Evolutionary conservation across 306 rosid genomes (phyloP).

Genomic region (Cyclanthera cordifolia): DNA sequence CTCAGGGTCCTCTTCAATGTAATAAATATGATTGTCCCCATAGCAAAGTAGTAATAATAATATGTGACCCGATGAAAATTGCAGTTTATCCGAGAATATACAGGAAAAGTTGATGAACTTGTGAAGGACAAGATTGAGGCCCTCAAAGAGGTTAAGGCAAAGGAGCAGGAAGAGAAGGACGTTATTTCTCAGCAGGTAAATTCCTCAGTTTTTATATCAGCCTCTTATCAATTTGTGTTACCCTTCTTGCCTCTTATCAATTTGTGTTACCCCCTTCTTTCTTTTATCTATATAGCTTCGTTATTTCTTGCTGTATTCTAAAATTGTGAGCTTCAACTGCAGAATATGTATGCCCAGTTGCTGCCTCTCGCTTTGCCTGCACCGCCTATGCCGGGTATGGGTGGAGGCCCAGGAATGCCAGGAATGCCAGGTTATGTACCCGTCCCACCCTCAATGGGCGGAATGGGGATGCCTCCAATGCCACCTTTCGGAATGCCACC

Average conservation of each 20-base stretch:
- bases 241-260: not conserved
- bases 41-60: no score
- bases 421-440: conserved; percentile 70
- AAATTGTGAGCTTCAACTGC: conserved; percentile 26
- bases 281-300: not conserved
- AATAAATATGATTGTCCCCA: not conserved
- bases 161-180: conserved; percentile 82
- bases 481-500: conserved; percentile 98
- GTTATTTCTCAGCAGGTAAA: conserved; percentile 85
- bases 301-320: not conserved
- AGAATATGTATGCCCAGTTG: conserved; percentile 97
- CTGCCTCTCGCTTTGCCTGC: conserved; percentile 98
- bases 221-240: not conserved
- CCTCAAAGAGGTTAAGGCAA: conserved; percentile 50
- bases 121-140: conserved; percentile 84
- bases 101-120: conserved; percentile 90
- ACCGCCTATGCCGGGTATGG: conserved; percentile 94
- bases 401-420: conserved; percentile 54
- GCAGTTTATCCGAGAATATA: conserved; percentile 92
- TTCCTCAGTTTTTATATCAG: not conserved
- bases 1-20: not conserved
- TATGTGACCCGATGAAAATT: conserved; percentile 5
- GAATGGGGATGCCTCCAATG: conserved; percentile 97
- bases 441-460: conserved; percentile 66
- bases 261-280: not conserved